These are phyloP conservation scores for Rosa lucieae DNA, from an alignment of 306 rosid species.

Conservation along the genomic window DNA sequence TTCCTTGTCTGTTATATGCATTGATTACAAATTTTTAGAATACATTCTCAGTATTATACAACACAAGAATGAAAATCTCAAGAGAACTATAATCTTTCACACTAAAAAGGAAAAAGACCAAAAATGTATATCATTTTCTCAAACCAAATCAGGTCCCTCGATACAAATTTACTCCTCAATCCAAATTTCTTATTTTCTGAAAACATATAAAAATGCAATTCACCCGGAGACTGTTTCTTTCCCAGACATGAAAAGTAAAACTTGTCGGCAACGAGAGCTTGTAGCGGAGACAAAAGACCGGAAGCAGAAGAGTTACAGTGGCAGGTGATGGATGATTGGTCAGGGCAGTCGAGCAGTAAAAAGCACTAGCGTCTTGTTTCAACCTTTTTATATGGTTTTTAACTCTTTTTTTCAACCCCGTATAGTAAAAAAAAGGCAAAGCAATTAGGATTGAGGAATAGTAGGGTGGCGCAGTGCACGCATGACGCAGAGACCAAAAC, in stretches of 20 bases:
- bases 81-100: too few relatives aligned
- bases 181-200: not conserved
- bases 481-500: slow-evolving; percentile 1
- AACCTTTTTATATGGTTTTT: not conserved
- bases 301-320: not conserved
- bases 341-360: not conserved
- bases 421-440: not conserved
- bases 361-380: slow-evolving; percentile 10
- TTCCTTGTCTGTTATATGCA: too few relatives aligned
- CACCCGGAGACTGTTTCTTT: not conserved
- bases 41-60: too few relatives aligned
- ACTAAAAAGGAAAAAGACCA: too few relatives aligned
- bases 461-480: not conserved
- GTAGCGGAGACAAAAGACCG: not conserved
- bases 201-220: not conserved
- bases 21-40: too few relatives aligned
- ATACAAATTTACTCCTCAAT: too few relatives aligned
- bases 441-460: too few relatives aligned
- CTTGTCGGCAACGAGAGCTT: not conserved
- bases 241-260: not conserved
- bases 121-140: too few relatives aligned
- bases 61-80: too few relatives aligned
- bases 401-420: not conserved
- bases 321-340: not conserved
- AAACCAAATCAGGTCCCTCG: too few relatives aligned